phyloP scores from a whole-genome alignment of 2,329 filamentous ascomycete species.

The Alternaria hordeiaustralica region DNA sequence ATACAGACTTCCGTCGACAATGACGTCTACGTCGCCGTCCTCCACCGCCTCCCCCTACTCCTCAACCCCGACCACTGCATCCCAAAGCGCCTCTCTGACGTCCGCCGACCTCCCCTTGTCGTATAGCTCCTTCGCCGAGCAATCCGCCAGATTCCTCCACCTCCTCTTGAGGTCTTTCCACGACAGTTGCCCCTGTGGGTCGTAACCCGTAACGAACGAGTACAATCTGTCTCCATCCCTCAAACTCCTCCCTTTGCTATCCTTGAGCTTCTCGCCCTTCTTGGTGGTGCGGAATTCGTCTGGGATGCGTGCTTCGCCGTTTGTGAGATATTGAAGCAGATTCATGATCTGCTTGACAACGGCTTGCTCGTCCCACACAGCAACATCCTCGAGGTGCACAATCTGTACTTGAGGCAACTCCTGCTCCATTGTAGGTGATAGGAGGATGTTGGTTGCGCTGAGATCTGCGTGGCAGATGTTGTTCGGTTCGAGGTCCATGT shows the following conservation, averaged over 20 bases:
- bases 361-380: not conserved
- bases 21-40: not conserved
- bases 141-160: not conserved
- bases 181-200: not conserved
- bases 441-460: not conserved
- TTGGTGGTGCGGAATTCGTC: not conserved
- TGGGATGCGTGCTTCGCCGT: not conserved
- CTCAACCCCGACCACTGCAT: not conserved
- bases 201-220: not conserved
- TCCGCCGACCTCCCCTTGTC: not conserved
- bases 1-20: not conserved
- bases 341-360: not conserved
- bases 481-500: not conserved
- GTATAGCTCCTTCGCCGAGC: not conserved
- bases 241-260: not conserved
- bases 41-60: not conserved
- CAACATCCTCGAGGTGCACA: not conserved
- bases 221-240: not conserved
- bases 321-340: not conserved
- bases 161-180: not conserved
- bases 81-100: not conserved
- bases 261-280: not conserved
- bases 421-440: not conserved
- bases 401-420: not conserved
- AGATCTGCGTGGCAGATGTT: not conserved